Evolutionary conservation across 805 yeast species (phyloP).

Genomic region (Debaryomyces maramus): DNA sequence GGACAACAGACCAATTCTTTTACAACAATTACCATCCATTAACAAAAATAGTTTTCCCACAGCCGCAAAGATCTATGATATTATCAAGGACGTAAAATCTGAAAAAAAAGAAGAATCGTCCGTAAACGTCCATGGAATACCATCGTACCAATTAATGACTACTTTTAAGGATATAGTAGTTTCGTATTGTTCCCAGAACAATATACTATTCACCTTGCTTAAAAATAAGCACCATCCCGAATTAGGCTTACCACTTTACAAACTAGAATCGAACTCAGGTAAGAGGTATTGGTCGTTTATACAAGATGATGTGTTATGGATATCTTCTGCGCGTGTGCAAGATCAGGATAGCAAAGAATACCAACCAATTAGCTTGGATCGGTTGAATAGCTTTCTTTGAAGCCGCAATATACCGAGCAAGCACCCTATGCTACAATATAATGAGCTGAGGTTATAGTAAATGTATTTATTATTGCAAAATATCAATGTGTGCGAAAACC

Average conservation of each 20-base stretch:
- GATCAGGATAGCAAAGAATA: conserved; percentile 24
- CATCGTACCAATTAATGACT: conserved; percentile 41
- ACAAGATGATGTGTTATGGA: conserved; percentile 66
- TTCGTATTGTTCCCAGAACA: conserved; percentile 54
- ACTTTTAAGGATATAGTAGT: conserved; percentile 68
- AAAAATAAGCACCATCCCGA: conserved; percentile 28
- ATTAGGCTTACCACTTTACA: conserved; percentile 47
- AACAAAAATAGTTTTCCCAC: conserved; percentile 8
- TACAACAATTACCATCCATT: conserved; percentile 13
- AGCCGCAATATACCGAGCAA: not conserved
- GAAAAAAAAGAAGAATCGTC: not conserved
- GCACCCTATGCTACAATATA: too few species aligned
- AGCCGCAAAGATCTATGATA: not conserved
- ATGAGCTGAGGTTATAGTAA: too few species aligned
- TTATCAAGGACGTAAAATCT: not conserved
- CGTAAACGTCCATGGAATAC: conserved; percentile 35
- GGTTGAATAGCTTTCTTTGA: conserved; percentile 13
- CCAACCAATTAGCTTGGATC: conserved; percentile 44
- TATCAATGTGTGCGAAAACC: conserved; percentile 1
- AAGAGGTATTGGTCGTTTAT: conserved; percentile 48
- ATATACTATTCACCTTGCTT: conserved; percentile 42
- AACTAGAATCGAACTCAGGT: conserved; percentile 35
- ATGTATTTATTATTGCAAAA: too few species aligned
- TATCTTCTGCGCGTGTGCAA: conserved; percentile 17
- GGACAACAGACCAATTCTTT: not conserved